Conservation (phyloP, 148 eudicot species). For the Heliosperma pusillum region DNA sequence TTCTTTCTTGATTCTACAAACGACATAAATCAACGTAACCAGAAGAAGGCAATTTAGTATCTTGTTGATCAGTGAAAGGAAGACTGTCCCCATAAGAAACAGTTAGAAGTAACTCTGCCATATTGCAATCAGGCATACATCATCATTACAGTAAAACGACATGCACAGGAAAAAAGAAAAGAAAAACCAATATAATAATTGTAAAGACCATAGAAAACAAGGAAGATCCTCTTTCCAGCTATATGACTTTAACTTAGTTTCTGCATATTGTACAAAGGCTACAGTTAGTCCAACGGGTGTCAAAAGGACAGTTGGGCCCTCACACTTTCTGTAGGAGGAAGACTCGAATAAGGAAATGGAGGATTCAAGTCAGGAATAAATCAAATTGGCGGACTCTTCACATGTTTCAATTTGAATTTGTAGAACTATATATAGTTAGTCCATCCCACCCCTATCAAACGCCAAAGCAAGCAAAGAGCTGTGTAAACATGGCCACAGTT, state of each 20-base stretch:
- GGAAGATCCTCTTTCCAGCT: background rate
- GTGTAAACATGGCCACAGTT: background rate
- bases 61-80: background rate
- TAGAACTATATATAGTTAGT: background rate
- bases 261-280: background rate
- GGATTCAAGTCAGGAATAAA: too few species aligned
- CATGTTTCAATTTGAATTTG: background rate
- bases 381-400: too few species aligned
- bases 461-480: background rate
- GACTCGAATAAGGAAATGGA: background rate
- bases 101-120: constrained; percentile 25
- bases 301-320: background rate
- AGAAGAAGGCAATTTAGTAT: background rate
- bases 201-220: background rate
- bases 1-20: constrained; percentile 33
- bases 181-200: background rate
- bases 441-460: background rate
- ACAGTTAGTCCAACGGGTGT: background rate
- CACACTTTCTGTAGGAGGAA: background rate
- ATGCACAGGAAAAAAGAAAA: background rate
- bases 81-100: background rate
- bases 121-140: constrained; percentile 9
- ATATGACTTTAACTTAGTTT: background rate
- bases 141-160: background rate
- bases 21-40: background rate